Evolutionary conservation across 345 rosid species (phyloP), one percentile per base, ranked within the genome.

Genomic region (Diplotaxis tenuifolia): DNA sequence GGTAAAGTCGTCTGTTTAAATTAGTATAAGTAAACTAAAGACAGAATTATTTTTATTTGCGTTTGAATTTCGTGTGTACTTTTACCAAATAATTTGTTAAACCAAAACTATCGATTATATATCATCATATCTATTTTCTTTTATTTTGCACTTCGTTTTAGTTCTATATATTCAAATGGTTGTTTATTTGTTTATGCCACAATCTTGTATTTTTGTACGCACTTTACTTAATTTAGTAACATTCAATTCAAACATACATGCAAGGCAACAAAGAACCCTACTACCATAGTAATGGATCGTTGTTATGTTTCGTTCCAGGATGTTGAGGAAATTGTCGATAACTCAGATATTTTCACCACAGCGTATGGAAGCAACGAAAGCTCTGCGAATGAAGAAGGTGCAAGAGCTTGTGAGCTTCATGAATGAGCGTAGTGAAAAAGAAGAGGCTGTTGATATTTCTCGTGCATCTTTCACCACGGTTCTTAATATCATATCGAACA

Each of bases 361-460:
- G 14, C 74, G 70, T 14, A 28, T 75, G 4, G 74, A 75, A 9
- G 74, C 70, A 4, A 68, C 70, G 3, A 68, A 38, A 53, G n/a
- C 20, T 19, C n/a, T 75, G 7, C 29, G 79, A 32, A 53, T 68
- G 79, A 69, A 75, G 15, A 75, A 69, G 32, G 70, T 70, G 38
- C 47, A 69, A 63, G 79, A 75, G 25, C 75, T 75, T 40, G 8
- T 75, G 1, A 62, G 12, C 52, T 75, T 62, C 59, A 3, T 69
- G 8, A 34, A n/a, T 21, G 65, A 54, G 55, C 31, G 70, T 20
- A 25, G 74, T 1, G 70, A 75, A 2, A 62, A 42, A 75, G 79
- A 31, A 62, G 79, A 75, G 47, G 75, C 31, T 62, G 66, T 75
- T 40, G 75, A 75, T 31, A 69, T 75, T 29, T 62, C 79, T 62